Conservation (phyloP, 805 yeast species). For the Saturnispora besseyi region DNA sequence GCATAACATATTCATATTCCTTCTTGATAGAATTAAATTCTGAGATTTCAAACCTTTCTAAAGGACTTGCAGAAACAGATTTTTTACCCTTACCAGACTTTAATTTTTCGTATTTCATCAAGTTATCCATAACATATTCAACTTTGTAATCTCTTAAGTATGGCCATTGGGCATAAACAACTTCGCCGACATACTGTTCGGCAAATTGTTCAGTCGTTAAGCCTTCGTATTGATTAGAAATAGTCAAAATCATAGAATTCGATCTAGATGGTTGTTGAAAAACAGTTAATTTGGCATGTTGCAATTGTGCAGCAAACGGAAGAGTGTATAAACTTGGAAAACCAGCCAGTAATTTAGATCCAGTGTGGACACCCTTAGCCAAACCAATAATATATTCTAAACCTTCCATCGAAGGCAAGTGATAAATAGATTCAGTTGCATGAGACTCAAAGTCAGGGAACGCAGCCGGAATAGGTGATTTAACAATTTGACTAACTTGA, state of each 20-base stretch:
- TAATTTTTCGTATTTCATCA: conserved; percentile 36
- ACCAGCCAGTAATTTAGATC: conserved; percentile 72
- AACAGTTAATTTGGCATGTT: conserved; percentile 56
- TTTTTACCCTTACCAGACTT: conserved; percentile 26
- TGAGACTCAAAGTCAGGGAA: conserved; percentile 74
- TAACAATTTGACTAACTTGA: conserved; percentile 55
- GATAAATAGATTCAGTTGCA: conserved; percentile 56
- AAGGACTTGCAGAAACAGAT: conserved; percentile 24
- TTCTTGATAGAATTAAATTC: conserved; percentile 36
- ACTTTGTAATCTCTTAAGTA: conserved; percentile 73
- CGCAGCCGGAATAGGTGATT: conserved; percentile 68
- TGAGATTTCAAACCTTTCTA: conserved; percentile 39
- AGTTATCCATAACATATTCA: conserved; percentile 48
- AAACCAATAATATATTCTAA: conserved; percentile 44
- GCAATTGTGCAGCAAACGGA: conserved; percentile 47
- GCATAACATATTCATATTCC: conserved; percentile 35
- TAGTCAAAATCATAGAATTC: conserved; percentile 63
- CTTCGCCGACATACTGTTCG: conserved; percentile 47
- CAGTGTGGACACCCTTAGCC: conserved; percentile 55
- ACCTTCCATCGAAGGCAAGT: conserved; percentile 40
- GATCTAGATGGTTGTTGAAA: conserved; percentile 82
- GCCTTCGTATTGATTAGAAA: conserved; percentile 48
- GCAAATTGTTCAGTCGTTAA: conserved; percentile 56
- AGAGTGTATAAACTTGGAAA: conserved; percentile 78
- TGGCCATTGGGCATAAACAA: conserved; percentile 86